A percentile compares a stretch with the other conserved stretches of the same genome.
phyloP scores from a whole-genome alignment of 2,329 filamentous ascomycete genomes.

The Talaromyces sp. region DNA sequence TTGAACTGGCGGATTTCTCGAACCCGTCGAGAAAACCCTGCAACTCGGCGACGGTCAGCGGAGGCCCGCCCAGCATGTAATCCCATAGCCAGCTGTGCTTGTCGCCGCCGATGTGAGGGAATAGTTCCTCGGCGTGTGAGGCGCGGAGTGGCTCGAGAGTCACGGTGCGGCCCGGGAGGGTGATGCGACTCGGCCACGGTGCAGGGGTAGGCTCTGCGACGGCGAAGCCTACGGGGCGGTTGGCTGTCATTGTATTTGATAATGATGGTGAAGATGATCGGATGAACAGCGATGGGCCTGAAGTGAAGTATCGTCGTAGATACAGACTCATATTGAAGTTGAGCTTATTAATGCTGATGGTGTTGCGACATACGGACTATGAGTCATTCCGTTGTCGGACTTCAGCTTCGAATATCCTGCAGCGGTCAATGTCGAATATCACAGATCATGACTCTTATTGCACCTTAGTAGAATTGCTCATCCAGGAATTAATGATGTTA shows the following conservation, averaged over 20 bases:
- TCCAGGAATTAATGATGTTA: too few species aligned
- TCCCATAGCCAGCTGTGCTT: constrained; percentile 37
- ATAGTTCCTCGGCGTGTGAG: constrained; percentile 33
- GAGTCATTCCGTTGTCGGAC: background rate
- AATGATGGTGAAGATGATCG: background rate
- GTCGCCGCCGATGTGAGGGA: constrained; percentile 26
- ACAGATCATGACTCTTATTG: too few species aligned
- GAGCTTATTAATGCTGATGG: background rate
- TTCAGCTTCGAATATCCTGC: background rate
- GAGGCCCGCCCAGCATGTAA: constrained; percentile 43
- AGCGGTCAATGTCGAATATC: background rate
- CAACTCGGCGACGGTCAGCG: constrained; percentile 30
- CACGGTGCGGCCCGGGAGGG: constrained; percentile 28
- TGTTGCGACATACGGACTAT: background rate
- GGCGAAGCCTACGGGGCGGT: constrained; percentile 7
- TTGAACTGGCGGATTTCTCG: constrained; percentile 32
- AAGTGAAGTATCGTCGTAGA: background rate
- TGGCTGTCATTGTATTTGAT: background rate
- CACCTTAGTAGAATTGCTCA: too few species aligned
- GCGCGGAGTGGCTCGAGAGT: constrained; percentile 27
- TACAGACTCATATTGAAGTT: background rate
- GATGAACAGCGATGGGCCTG: background rate
- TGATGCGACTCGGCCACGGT: constrained; percentile 13
- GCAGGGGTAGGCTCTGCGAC: constrained; percentile 15
- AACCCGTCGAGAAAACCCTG: constrained; percentile 24